Base-by-base conservation (phyloP, 1,284 basidiomycete genomes). In the Psilocybe mexicana region DNA sequence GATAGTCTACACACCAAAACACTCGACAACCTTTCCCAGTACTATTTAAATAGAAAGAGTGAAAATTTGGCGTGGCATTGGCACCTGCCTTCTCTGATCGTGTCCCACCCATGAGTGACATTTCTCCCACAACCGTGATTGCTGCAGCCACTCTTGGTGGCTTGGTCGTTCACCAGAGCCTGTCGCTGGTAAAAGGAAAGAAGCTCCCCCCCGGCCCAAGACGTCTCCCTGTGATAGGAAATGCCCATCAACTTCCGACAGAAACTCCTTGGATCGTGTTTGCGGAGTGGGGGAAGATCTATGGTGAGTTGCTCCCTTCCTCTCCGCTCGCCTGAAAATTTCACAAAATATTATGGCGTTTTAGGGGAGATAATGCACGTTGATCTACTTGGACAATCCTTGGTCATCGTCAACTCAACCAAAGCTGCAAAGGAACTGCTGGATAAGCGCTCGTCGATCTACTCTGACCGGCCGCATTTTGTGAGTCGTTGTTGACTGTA, bases 211-310 rank as follows among this genome's bases (percentile, higher is more conserved):
- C 62, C 14, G 65, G 65, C 6, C 65, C 65, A 14, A 49, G 52
- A 24, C 55, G 60, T 10, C 50, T 65, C 11, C 65, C 65, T 12
- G 25, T 65, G 12, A 62, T 67, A 26, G 65, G 65, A 4, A 67
- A 64, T 51, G 64, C 52, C 10, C 65, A 65, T 54, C 63, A 67
- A 40, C 57, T 67, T 46, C 65, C 65, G 1, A 50, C 49, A n/a
- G 48, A 61, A 30, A 53, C 43, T 12, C 60, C 61, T 30, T 67
- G 65, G 65, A 7, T 57, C 35, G 57, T 46, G 8, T 67, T 63
- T 28, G 59, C 59, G 35, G 60, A 62, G 54, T 65, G 64, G 65
- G 52, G 55, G 6, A 62, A 63, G 58, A 57, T 26, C 25, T 63
- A 63, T 47, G 63, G 63, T 63, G 43, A 40, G 52, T 33, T 49